Evolutionary conservation across 1,139 yeast species (phyloP).

Genomic region (Kodamaea suecica): DNA sequence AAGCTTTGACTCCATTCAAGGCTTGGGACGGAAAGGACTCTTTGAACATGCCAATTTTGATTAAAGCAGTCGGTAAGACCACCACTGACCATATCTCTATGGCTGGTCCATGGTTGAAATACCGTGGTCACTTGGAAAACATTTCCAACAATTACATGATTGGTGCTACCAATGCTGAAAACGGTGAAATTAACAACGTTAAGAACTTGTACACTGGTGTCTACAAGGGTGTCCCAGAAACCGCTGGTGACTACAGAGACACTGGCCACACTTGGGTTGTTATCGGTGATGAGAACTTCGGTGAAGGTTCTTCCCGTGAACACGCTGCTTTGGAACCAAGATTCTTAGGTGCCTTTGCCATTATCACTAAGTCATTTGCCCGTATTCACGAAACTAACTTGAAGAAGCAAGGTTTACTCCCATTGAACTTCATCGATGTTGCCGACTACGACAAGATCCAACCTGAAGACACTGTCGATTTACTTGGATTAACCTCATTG

Average conservation of each 20-base stretch:
- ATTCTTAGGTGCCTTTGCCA: slow-evolving; percentile 97
- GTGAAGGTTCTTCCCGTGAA: slow-evolving; percentile 99
- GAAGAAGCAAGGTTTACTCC: slow-evolving; percentile 57
- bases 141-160: slow-evolving; percentile 98
- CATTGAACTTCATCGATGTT: slow-evolving; percentile 85
- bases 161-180: slow-evolving; percentile 98
- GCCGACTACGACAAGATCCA: slow-evolving; percentile 93
- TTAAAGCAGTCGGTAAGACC: slow-evolving; percentile 96
- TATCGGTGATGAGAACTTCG: slow-evolving; percentile 97
- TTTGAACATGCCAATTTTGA: slow-evolving; percentile 82
- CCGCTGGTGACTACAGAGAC: slow-evolving; percentile 94
- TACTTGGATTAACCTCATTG: slow-evolving; percentile 77
- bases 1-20: slow-evolving; percentile 48
- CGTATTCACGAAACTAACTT: slow-evolving; percentile 65
- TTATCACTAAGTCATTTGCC: slow-evolving; percentile 95
- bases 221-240: slow-evolving; percentile 93
- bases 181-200: slow-evolving; percentile 89
- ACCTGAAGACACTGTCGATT: slow-evolving; percentile 86
- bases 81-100: slow-evolving; percentile 99
- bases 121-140: slow-evolving; percentile 99
- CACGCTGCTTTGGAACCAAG: slow-evolving; percentile 99
- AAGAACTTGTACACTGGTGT: slow-evolving; percentile 91
- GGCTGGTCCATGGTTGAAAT: slow-evolving; percentile 99
- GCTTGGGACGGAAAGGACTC: slow-evolving; percentile 97
- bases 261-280: slow-evolving; percentile 94